Evolutionary conservation across 2,329 filamentous ascomycete species (phyloP), one percentile per base, ranked within the genome.

Genomic region (Coniochaeta sp.): DNA sequence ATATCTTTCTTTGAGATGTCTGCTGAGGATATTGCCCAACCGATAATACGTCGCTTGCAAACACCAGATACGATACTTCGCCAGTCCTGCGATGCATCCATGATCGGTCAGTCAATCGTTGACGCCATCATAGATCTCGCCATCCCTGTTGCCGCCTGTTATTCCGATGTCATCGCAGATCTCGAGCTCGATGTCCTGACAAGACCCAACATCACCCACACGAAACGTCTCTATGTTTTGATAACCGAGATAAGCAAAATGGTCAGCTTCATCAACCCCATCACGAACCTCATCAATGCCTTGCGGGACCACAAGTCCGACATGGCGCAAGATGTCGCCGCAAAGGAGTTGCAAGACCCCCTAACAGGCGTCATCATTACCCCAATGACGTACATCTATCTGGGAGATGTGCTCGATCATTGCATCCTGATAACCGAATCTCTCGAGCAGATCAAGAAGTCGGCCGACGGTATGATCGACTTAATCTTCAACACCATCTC

Each of bases 1-100:
- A 91, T 95, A n/a, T 92, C 89, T 7, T 96, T 96, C 69, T 96
- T 96, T 60, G 91, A 97, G 70, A 82, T 86, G 38, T 96, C 91
- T 0, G 92, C 91, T 2, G 82, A 86, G 33, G 91, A 96, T 58
- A 81, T 96, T 3, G 91, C 96, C 68, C 74, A 76, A 4, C 92
- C 92, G 1, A 96, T 97, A 38, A 73, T 96, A 30, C 78, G 80
- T 27, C 89, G 92, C 24, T 75, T 97, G 1, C 77, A 75, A 48
- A 88, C 86, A 1, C 77, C 81, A 0, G 89, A 92, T 56, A 97
- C 92, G 0, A 90, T 95, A 51, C 73, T 96, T 12, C 83, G 92
- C 30, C 83, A 89, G 59, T 92, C 86, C 6, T 92, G 88, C 63
- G 92, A 96, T 69, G 89, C 89, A 3, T 95, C 88, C 22, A 86